Evolutionary conservation across 352 stramenopile genomes (phyloP).

Genomic region (Discostella stelligera): DNA sequence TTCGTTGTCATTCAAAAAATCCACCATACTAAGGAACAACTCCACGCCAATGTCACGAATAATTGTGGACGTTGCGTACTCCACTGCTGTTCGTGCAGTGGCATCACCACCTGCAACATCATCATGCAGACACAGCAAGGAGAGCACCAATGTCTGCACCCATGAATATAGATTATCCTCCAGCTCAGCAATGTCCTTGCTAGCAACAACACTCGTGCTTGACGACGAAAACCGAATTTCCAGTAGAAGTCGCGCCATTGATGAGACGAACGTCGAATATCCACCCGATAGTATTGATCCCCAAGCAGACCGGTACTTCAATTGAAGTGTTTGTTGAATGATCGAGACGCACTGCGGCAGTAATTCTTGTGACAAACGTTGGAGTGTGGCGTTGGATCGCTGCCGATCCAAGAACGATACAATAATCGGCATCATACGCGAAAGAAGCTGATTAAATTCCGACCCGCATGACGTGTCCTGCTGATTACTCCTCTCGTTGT

Average conservation of each 20-base stretch:
- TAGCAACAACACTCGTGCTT: neutral
- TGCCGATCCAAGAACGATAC: conserved; percentile 12
- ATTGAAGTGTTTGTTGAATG: conserved; percentile 45
- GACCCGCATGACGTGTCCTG: conserved; percentile 23
- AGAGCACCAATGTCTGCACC: conserved; percentile 32
- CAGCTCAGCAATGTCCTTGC: conserved; percentile 14
- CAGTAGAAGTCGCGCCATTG: conserved; percentile 44
- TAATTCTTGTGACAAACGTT: conserved; percentile 22
- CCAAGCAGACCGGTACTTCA: conserved; percentile 44
- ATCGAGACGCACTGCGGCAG: conserved; percentile 42
- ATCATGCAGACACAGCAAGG: conserved; percentile 42
- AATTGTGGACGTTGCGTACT: conserved; percentile 56
- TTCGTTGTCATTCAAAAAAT: conserved; percentile 42
- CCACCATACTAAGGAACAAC: conserved; percentile 50
- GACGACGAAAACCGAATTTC: conserved; percentile 3
- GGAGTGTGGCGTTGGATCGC: conserved; percentile 15
- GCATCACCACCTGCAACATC: conserved; percentile 42
- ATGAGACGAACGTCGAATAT: conserved; percentile 40
- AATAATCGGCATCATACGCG: conserved; percentile 25
- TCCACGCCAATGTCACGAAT: conserved; percentile 67
- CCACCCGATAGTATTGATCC: conserved; percentile 46
- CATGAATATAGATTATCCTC: conserved; percentile 28
- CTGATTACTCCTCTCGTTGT: conserved; percentile 1
- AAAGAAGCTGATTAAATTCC: conserved; percentile 47
- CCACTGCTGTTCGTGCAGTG: conserved; percentile 42